Conservation (phyloP, 208 protist species). For the Naegleria fowleri region DNA sequence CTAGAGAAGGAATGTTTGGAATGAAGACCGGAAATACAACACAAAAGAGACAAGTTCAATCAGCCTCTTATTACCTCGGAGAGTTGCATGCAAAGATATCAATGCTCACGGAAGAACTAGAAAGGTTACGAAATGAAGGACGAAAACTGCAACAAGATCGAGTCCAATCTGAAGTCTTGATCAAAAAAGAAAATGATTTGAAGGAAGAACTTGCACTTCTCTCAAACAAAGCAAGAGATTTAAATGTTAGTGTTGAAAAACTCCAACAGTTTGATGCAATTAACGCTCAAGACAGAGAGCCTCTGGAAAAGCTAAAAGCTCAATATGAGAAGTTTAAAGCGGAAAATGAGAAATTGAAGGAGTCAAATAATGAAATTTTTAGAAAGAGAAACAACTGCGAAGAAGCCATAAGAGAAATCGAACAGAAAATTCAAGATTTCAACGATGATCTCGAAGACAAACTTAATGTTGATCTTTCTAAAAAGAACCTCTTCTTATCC, state of each 20-base stretch:
- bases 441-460: conserved; percentile 62
- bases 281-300: conserved; percentile 38
- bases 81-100: conserved; percentile 72
- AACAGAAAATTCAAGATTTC: conserved; percentile 61
- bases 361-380: conserved; percentile 70
- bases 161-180: conserved; percentile 44
- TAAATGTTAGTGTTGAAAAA: conserved; percentile 70
- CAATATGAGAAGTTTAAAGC: conserved; percentile 60
- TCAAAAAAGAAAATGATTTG: conserved; percentile 37
- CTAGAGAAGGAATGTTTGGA: conserved; percentile 52
- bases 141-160: conserved; percentile 67
- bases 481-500: neutral
- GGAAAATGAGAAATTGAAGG: conserved; percentile 57
- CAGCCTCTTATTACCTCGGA: conserved; percentile 78
- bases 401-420: conserved; percentile 56
- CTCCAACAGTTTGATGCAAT: conserved; percentile 43
- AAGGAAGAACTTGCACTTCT: conserved; percentile 65
- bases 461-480: conserved; percentile 30
- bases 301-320: conserved; percentile 56
- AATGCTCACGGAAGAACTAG: conserved; percentile 72
- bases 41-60: conserved; percentile 70
- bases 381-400: conserved; percentile 67
- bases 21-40: conserved; percentile 56
- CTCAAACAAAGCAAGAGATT: conserved; percentile 65
- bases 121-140: conserved; percentile 71